Percentiles rank a stretch among this genome's conserved stretches.
Evolutionary conservation across 345 rosid species (phyloP).

Genomic region (Melastoma malabathricum): DNA sequence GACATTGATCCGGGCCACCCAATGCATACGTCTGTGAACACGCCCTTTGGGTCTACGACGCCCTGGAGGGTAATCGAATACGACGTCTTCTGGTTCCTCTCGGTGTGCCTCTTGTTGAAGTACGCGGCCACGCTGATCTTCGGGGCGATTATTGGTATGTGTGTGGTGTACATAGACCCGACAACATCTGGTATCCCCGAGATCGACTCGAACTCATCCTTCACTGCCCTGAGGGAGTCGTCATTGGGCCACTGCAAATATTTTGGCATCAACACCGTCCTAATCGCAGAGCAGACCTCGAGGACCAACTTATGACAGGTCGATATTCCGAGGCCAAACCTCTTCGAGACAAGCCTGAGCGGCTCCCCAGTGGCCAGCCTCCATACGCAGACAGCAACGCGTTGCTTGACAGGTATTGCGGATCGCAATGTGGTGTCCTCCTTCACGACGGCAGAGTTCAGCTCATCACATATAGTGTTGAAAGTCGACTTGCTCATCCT

Average conservation of each 20-base stretch:
- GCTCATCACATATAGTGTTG: slow-evolving; percentile 67
- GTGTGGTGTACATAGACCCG: slow-evolving; percentile 20
- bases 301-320: slow-evolving; percentile 19
- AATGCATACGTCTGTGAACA: slow-evolving; percentile 16
- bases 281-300: slow-evolving; percentile 14
- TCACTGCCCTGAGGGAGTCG: slow-evolving; percentile 3
- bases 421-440: slow-evolving; percentile 75
- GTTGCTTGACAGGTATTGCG: slow-evolving; percentile 85
- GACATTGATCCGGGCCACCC: slow-evolving; percentile 22
- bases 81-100: slow-evolving; percentile 18
- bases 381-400: slow-evolving; percentile 94
- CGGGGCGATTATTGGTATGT: slow-evolving; percentile 17
- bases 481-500: slow-evolving; percentile 74
- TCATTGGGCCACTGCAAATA: slow-evolving; percentile 20
- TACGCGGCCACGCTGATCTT: slow-evolving; percentile 19
- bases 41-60: slow-evolving; percentile 15
- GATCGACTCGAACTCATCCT: slow-evolving; percentile 10
- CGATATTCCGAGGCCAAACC: slow-evolving; percentile 17
- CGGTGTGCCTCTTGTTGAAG: slow-evolving; percentile 17
- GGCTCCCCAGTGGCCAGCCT: slow-evolving; percentile 36
- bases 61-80: slow-evolving; percentile 20
- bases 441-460: slow-evolving; percentile 65
- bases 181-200: slow-evolving; percentile 15
- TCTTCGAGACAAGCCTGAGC: slow-evolving; percentile 15
- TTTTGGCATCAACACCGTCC: slow-evolving; percentile 14